Base-by-base conservation (phyloP, 495 filamentous ascomycete genomes). In the Cercophora newfieldiana region DNA sequence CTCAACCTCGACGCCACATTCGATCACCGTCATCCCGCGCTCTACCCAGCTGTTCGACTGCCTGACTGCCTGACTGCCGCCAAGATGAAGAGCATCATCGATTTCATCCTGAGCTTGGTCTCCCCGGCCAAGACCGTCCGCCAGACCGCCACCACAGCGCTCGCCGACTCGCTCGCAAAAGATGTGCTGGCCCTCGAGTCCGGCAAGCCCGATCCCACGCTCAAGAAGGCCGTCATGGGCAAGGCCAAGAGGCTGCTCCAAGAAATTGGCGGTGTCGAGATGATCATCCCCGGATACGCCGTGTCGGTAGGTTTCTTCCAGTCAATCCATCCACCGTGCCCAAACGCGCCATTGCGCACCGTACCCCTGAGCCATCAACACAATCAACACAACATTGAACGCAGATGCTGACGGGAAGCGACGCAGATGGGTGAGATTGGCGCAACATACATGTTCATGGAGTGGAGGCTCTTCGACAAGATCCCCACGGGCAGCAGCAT, bases 371-470 rank as follows among this genome's bases (percentile, higher is more conserved):
- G 30, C 30, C 30, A 4, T 12, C 30, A n/a, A n/a, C n/a, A n/a
- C n/a, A n/a, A n/a, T n/a, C n/a, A n/a, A n/a, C n/a, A n/a, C n/a
- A n/a, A n/a, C n/a, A n/a, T n/a, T 12, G 30, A 33, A 33, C 12
- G 37, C 37, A 44, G 37, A n/a, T n/a, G 10, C 29, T 25, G 33
- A 33, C 31, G 25, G 7, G 2, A 5, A 22, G 2, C 47, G 24
- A 16, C 19, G 12, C 28, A 62, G 60, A 62, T 62, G 60, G 60
- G 37, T 24, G 60, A 62, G 44, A 62, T 62, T 22, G 60, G 60
- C 26, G 60, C 60, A 16, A 62, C 60, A 0, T 62, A 62, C 47
- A 62, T 62, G 60, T 62, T 62, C 19, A 62, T 62, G 60, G 44
- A 62, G 48, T 62, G 60, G 60, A 62, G 31, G 26, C 44, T 62